phyloP scores from a whole-genome alignment of 78 protist genomes.

The Bodo saltans region DNA sequence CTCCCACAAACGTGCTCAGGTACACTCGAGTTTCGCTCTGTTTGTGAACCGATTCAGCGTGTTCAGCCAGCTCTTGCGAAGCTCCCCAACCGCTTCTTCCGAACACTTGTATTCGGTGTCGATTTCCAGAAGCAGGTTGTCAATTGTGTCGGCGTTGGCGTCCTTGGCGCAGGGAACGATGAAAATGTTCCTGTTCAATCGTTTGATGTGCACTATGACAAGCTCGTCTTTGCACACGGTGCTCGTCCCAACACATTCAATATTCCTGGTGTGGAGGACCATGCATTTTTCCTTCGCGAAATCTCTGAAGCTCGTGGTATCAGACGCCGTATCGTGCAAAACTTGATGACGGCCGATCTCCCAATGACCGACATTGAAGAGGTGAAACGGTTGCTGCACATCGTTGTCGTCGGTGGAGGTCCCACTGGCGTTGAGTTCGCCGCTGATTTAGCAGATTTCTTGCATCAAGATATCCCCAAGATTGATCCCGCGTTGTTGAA shows the following conservation, averaged over 20 bases:
- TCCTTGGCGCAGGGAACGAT: neutral
- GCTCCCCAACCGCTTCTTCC: neutral
- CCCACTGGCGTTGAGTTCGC: slow-evolving; percentile 72
- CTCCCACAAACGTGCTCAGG: slow-evolving; percentile 29
- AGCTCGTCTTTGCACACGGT: slow-evolving; percentile 68
- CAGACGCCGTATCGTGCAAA: slow-evolving; percentile 38
- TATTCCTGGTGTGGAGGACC: slow-evolving; percentile 62
- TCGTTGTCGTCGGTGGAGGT: slow-evolving; percentile 75
- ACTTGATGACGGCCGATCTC: slow-evolving; percentile 48
- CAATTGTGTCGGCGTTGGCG: neutral
- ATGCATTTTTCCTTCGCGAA: slow-evolving; percentile 30
- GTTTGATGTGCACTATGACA: slow-evolving; percentile 53
- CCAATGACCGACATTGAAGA: slow-evolving; percentile 40
- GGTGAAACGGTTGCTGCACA: slow-evolving; percentile 25
- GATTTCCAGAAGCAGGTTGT: neutral
- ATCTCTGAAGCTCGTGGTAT: slow-evolving; percentile 56
- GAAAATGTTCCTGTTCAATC: neutral
- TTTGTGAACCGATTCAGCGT: slow-evolving; percentile 19
- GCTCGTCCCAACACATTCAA: slow-evolving; percentile 59
- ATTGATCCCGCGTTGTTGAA: neutral
- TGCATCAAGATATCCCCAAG: neutral
- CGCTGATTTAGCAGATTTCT: slow-evolving; percentile 63
- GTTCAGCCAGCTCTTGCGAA: slow-evolving; percentile 8
- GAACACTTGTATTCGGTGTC: neutral
- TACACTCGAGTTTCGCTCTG: slow-evolving; percentile 36